Conservation (phyloP, 768 basidiomycete species). For the Naganishia vaughanmartiniae region DNA sequence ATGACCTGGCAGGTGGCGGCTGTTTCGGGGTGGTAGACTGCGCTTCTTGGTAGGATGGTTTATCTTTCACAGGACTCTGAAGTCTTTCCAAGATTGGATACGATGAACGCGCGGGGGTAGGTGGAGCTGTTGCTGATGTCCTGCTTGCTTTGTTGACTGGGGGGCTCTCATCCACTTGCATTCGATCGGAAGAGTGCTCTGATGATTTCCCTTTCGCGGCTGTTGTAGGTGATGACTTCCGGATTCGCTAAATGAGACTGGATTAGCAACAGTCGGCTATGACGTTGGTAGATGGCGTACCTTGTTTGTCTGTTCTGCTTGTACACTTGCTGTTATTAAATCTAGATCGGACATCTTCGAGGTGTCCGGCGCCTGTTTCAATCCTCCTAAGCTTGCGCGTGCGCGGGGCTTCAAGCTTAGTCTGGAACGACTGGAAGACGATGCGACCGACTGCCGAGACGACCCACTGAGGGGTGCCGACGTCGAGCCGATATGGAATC, state of each 20-base stretch:
- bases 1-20: not conserved
- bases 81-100: constrained; percentile 8
- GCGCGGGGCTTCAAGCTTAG: constrained; percentile 4
- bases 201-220: not conserved
- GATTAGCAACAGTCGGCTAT: not conserved
- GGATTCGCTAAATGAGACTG: not conserved
- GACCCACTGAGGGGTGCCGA: not conserved
- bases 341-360: constrained; percentile 28
- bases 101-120: not conserved
- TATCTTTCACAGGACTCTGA: not conserved
- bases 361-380: not conserved
- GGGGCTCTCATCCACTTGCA: constrained; percentile 15
- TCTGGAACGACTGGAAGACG: not conserved
- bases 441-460: not conserved
- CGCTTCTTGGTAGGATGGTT: not conserved
- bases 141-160: not conserved
- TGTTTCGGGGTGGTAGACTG: constrained; percentile 12
- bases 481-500: constrained; percentile 27
- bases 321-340: constrained; percentile 26
- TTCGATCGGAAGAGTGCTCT: not conserved
- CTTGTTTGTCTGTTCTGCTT: constrained; percentile 24
- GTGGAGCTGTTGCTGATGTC: not conserved
- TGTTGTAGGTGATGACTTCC: not conserved
- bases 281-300: not conserved
- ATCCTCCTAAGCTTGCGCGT: not conserved